These are phyloP conservation scores for Sechiopsis laciniata DNA, from an alignment of 306 rosid species.

Conservation along the genomic window DNA sequence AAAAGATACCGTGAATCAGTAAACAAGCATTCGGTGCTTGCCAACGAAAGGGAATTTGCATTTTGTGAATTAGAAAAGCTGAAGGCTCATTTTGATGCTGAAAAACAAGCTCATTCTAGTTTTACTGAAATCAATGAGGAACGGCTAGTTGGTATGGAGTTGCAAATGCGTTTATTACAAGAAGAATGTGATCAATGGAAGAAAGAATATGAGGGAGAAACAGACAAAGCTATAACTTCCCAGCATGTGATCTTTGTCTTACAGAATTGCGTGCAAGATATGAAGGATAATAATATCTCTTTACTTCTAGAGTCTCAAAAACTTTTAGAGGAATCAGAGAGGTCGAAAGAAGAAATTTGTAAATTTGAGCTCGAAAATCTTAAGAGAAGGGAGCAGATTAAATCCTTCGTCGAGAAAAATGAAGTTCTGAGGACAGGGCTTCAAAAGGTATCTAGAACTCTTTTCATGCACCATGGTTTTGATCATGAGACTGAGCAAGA, in stretches of 20 bases:
- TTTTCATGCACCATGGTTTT: not conserved
- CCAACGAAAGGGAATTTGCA: conserved; percentile 64
- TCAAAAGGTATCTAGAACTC: conserved; percentile 1
- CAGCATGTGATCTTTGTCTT: conserved; percentile 60
- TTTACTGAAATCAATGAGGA: conserved; percentile 45
- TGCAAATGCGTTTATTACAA: conserved; percentile 38
- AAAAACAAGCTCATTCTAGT: conserved; percentile 55
- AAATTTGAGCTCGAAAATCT: conserved; percentile 50
- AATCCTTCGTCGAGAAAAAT: conserved; percentile 47
- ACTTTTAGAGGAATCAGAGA: conserved; percentile 48
- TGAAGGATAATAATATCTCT: conserved; percentile 53
- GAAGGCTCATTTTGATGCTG: conserved; percentile 52
- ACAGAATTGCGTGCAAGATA: conserved; percentile 54
- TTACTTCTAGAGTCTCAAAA: conserved; percentile 52
- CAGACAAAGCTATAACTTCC: conserved; percentile 44
- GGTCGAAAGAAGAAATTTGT: conserved; percentile 48
- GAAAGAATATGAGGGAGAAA: conserved; percentile 59
- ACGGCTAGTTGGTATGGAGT: conserved; percentile 51
- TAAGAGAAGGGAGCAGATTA: conserved; percentile 39
- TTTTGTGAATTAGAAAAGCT: conserved; percentile 63
- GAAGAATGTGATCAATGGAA: conserved; percentile 49
- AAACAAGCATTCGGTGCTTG: conserved; percentile 38
- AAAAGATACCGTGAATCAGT: conserved; percentile 45
- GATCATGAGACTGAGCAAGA: not conserved
- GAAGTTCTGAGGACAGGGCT: conserved; percentile 51